A percentile compares a stretch with the other conserved stretches of the same genome.
Conservation (phyloP, 2,329 filamentous ascomycete genomes). For the Didymella pinodella region DNA sequence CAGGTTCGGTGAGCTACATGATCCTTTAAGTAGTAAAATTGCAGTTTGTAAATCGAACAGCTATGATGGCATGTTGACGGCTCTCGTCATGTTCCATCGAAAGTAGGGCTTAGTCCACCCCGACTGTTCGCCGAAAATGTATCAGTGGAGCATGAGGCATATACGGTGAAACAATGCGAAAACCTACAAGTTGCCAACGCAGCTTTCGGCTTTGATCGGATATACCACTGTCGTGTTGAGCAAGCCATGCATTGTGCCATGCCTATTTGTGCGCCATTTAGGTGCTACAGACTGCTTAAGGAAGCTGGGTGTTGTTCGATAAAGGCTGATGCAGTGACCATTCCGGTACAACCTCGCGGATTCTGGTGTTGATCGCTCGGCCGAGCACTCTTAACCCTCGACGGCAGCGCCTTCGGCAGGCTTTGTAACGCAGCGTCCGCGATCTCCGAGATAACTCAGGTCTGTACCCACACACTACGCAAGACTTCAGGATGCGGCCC, state of each 20-base stretch:
- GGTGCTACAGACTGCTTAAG: neutral
- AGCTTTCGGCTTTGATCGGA: neutral
- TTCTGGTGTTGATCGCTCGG: slow-evolving; percentile 8
- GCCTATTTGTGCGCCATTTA: neutral
- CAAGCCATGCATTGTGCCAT: neutral
- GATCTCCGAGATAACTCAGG: slow-evolving; percentile 5
- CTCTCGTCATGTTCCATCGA: slow-evolving; percentile 9
- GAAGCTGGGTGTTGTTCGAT: neutral
- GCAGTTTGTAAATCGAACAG: neutral
- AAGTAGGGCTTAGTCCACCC: neutral
- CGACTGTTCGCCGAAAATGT: slow-evolving; percentile 14
- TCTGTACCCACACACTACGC: neutral
- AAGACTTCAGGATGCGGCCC: slow-evolving; percentile 10
- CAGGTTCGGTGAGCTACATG: neutral
- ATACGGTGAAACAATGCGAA: neutral
- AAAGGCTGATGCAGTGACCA: slow-evolving; percentile 3
- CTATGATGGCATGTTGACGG: neutral
- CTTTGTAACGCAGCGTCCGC: neutral
- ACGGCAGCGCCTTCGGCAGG: neutral
- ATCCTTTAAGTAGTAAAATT: neutral
- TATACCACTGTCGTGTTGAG: neutral
- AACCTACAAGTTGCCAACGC: neutral
- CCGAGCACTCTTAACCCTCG: slow-evolving; percentile 2
- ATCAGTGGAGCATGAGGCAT: slow-evolving; percentile 15
- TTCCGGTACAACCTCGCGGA: neutral